These are phyloP conservation scores for Umbelopsis vinacea DNA, from an alignment of 192 early-diverging fungal species.

Conservation along the genomic window DNA sequence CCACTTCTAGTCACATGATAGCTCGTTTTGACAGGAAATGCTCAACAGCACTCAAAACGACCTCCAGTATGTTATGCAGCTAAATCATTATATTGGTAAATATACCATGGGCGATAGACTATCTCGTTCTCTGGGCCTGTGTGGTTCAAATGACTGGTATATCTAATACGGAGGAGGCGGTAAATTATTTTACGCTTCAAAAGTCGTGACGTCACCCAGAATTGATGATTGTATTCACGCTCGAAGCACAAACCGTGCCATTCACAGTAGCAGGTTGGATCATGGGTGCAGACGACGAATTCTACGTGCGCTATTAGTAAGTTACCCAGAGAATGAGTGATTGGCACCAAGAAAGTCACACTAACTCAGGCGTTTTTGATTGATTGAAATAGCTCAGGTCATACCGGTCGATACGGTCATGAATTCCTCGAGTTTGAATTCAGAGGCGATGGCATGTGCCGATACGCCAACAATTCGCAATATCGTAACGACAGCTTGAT, in stretches of 20 bases:
- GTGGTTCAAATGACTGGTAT: background rate
- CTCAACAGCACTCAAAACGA: too few species aligned
- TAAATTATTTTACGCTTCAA: too few species aligned
- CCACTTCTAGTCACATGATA: background rate
- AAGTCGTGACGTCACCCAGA: slow-evolving; percentile 4
- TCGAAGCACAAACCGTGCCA: background rate
- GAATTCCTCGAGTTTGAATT: slow-evolving; percentile 99
- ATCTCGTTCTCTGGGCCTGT: background rate
- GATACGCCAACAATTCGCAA: slow-evolving; percentile 98
- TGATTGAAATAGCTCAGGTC: slow-evolving; percentile 67
- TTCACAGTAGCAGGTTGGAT: slow-evolving; percentile 5
- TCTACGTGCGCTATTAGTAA: slow-evolving; percentile 56
- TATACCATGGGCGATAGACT: background rate
- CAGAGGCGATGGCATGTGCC: slow-evolving; percentile 79
- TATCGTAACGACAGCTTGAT: slow-evolving; percentile 98
- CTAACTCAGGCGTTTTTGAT: background rate
- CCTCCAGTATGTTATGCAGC: too few species aligned
- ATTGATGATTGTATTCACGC: slow-evolving; percentile 3
- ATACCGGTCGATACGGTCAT: slow-evolving; percentile 95
- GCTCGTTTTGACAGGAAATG: too few species aligned
- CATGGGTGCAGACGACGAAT: slow-evolving; percentile 45
- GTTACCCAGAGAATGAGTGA: slow-evolving; percentile 1
- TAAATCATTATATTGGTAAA: too few species aligned
- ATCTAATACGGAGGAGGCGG: too few species aligned
- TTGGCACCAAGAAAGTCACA: background rate